These are phyloP conservation scores for Fistulinella cinereoalba DNA, from an alignment of 1,284 basidiomycete genomes.

Conservation along the genomic window DNA sequence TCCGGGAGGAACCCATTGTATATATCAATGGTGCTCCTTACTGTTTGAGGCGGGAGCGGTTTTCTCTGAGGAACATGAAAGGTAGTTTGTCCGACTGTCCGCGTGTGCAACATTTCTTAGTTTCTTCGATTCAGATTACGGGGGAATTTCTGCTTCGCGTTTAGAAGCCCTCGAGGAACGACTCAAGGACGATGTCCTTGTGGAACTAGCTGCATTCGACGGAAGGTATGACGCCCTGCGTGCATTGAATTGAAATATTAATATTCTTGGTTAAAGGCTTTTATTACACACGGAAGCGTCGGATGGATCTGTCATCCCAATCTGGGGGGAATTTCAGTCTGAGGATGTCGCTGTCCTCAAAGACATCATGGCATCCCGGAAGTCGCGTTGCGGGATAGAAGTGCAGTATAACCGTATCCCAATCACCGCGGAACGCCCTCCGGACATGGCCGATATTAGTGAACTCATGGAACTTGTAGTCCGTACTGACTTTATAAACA, in stretches of 20 bases:
- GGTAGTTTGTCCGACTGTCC: conserved; percentile 38
- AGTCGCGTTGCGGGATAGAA: conserved; percentile 47
- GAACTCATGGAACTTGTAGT: conserved; percentile 84
- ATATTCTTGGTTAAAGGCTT: conserved; percentile 41
- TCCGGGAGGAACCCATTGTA: conserved; percentile 92
- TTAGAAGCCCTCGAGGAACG: conserved; percentile 91
- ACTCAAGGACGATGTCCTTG: conserved; percentile 84
- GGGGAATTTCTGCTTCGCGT: conserved; percentile 86
- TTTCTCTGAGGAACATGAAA: conserved; percentile 85
- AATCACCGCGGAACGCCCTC: conserved; percentile 80
- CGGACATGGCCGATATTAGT: conserved; percentile 67
- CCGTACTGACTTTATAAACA: conserved; percentile 65
- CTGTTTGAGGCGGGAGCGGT: conserved; percentile 75
- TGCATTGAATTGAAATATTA: background rate
- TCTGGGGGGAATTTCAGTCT: conserved; percentile 91
- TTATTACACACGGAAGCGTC: conserved; percentile 88
- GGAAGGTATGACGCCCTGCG: conserved; percentile 55
- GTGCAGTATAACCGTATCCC: conserved; percentile 86
- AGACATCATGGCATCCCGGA: conserved; percentile 80
- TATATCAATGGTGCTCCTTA: conserved; percentile 90
- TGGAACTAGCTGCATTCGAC: conserved; percentile 81
- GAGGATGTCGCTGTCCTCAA: conserved; percentile 82
- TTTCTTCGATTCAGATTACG: conserved; percentile 61
- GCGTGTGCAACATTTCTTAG: conserved; percentile 4
- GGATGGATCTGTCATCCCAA: conserved; percentile 87